These are phyloP conservation scores for Vitis rupestris DNA, from an alignment of 164 flowering plant species.

Conservation along the genomic window DNA sequence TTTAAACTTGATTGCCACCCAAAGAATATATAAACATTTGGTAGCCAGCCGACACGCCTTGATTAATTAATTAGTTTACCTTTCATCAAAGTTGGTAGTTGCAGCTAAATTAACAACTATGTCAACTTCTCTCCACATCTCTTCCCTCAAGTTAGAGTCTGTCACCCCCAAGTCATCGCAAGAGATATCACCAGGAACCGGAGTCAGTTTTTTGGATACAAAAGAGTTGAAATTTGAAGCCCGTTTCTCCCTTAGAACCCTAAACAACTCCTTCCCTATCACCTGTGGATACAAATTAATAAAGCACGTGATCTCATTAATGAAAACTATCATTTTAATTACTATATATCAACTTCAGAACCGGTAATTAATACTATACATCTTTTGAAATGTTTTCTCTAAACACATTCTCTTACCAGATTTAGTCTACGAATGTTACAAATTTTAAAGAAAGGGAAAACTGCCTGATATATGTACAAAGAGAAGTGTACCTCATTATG, in stretches of 20 bases:
- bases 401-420: too few species aligned
- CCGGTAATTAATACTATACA: too few species aligned
- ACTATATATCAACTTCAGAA: too few species aligned
- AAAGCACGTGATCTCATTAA: too few species aligned
- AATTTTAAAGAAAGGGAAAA: too few species aligned
- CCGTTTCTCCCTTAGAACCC: constrained; percentile 39
- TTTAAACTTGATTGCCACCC: too few species aligned
- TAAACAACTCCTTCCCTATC: constrained; percentile 41
- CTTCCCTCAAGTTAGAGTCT: constrained; percentile 30
- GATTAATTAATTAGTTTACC: constrained; percentile 19
- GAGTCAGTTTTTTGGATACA: constrained; percentile 38
- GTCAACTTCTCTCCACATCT: constrained; percentile 42
- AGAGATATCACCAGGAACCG: constrained; percentile 55
- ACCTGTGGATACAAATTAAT: constrained; percentile 18
- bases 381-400: too few species aligned
- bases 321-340: too few species aligned
- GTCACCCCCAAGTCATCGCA: constrained; percentile 40
- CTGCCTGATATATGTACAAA: too few species aligned
- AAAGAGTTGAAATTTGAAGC: constrained; percentile 33
- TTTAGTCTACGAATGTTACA: too few species aligned
- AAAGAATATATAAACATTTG: neutral
- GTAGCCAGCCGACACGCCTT: too few species aligned
- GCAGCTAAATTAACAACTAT: constrained; percentile 53
- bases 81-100: constrained; percentile 60
- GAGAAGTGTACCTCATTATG: constrained; percentile 32